phyloP scores from a whole-genome alignment of 768 basidiomycete species.

The Cystobasidium onofrii region DNA sequence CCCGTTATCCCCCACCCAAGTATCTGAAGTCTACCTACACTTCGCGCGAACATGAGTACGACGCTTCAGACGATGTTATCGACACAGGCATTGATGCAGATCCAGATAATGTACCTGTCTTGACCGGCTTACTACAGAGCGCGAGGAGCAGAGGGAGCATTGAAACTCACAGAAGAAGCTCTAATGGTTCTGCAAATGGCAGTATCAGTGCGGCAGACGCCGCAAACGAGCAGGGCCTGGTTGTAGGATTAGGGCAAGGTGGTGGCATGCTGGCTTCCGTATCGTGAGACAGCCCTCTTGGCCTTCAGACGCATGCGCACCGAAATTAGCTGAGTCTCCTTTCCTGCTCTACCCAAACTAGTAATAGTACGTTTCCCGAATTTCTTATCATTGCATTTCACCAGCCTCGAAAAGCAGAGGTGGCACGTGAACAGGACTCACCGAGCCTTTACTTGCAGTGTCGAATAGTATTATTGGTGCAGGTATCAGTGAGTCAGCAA shows the following conservation, averaged over 20 bases:
- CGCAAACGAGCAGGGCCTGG: slow-evolving; percentile 59
- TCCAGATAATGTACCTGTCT: slow-evolving; percentile 31
- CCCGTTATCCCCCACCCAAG: not conserved
- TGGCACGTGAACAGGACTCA: not conserved
- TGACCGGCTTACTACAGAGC: slow-evolving; percentile 35
- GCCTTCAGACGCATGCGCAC: not conserved
- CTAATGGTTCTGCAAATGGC: slow-evolving; percentile 41
- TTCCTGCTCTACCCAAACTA: not conserved
- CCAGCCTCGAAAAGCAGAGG: not conserved
- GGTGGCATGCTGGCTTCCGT: slow-evolving; percentile 18
- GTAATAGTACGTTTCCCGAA: not conserved
- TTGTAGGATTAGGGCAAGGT: slow-evolving; percentile 53
- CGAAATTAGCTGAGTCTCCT: not conserved
- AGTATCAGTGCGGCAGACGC: slow-evolving; percentile 47
- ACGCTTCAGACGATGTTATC: slow-evolving; percentile 72
- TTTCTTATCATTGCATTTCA: too few relatives aligned
- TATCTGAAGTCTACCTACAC: slow-evolving; percentile 33
- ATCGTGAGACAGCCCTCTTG: not conserved
- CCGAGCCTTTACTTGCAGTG: not conserved
- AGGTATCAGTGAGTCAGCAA: not conserved
- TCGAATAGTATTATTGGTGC: slow-evolving; percentile 1
- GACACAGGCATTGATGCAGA: slow-evolving; percentile 48
- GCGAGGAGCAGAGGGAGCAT: slow-evolving; percentile 45
- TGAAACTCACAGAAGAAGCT: slow-evolving; percentile 45
- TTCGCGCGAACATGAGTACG: slow-evolving; percentile 49